Percentiles rank a stretch among this genome's conserved stretches.
These are phyloP conservation scores for Mortierella alpina DNA, from an alignment of 192 early-diverging fungal genomes.

Conservation along the genomic window DNA sequence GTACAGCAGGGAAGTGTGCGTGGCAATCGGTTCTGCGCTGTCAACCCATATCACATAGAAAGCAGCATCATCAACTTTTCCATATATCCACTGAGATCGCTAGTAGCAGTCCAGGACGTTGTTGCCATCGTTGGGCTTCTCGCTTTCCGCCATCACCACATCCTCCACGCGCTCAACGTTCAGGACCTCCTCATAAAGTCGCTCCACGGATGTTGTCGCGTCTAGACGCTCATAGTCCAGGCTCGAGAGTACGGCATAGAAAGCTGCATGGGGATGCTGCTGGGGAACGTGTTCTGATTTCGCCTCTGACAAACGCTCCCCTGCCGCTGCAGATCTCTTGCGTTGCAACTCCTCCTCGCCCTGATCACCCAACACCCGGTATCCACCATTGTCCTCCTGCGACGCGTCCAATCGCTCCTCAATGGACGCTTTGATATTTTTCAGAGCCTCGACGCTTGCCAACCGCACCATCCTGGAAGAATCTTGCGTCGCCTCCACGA, in stretches of 20 bases:
- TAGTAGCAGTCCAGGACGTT: constrained; percentile 54
- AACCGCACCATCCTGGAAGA: constrained; percentile 39
- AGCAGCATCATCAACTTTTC: too few relatives aligned
- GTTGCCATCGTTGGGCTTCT: constrained; percentile 52
- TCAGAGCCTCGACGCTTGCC: constrained; percentile 44
- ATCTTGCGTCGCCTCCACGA: constrained; percentile 49
- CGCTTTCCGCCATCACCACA: constrained; percentile 52
- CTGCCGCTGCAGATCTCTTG: neutral
- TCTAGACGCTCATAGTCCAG: constrained; percentile 59
- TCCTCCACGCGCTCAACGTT: constrained; percentile 56
- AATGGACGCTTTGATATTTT: constrained; percentile 26
- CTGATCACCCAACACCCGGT: neutral
- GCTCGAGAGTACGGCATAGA: constrained; percentile 39
- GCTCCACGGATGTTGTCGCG: constrained; percentile 58
- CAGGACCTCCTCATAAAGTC: constrained; percentile 66
- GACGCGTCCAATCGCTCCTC: constrained; percentile 7
- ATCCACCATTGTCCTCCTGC: constrained; percentile 14
- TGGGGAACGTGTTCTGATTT: neutral
- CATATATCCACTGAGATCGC: too few relatives aligned
- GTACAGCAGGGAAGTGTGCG: too few relatives aligned
- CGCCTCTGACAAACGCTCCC: neutral
- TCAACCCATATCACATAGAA: too few relatives aligned
- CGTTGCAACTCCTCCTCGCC: neutral
- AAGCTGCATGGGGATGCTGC: constrained; percentile 27
- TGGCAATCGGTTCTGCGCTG: too few relatives aligned